phyloP scores from a whole-genome alignment of 768 basidiomycete species.

The Gymnopilus dilepis region DNA sequence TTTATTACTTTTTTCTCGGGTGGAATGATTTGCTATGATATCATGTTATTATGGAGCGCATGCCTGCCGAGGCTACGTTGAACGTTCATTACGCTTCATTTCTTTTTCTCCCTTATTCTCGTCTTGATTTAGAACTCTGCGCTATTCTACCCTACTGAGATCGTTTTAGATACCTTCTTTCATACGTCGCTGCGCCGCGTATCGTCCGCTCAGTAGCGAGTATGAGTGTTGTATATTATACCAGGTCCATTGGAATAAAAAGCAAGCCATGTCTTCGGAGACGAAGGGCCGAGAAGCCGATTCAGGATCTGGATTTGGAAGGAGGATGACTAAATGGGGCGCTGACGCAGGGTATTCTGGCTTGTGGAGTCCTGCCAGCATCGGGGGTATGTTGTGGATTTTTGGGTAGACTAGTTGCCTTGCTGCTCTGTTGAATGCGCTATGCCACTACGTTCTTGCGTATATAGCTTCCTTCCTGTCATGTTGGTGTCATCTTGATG shows the following conservation, averaged over 20 bases:
- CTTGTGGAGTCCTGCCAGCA: too few relatives aligned
- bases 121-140: not conserved
- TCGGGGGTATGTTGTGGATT: too few relatives aligned
- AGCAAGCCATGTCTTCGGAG: not conserved
- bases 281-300: not conserved
- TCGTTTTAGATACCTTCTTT: slow-evolving; percentile 2
- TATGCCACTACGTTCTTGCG: too few relatives aligned
- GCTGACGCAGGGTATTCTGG: too few relatives aligned
- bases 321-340: not conserved
- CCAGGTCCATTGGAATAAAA: not conserved
- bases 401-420: too few relatives aligned
- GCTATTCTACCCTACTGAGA: not conserved
- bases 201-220: not conserved
- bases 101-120: not conserved
- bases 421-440: too few relatives aligned
- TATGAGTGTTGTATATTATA: not conserved
- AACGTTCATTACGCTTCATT: not conserved
- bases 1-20: not conserved
- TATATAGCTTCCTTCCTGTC: too few relatives aligned
- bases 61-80: not conserved
- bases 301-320: not conserved
- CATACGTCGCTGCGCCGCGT: not conserved
- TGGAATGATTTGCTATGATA: not conserved
- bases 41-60: not conserved
- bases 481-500: too few relatives aligned